These are phyloP conservation scores for Daldinia grandis DNA, from an alignment of 495 filamentous ascomycete species.

Conservation along the genomic window DNA sequence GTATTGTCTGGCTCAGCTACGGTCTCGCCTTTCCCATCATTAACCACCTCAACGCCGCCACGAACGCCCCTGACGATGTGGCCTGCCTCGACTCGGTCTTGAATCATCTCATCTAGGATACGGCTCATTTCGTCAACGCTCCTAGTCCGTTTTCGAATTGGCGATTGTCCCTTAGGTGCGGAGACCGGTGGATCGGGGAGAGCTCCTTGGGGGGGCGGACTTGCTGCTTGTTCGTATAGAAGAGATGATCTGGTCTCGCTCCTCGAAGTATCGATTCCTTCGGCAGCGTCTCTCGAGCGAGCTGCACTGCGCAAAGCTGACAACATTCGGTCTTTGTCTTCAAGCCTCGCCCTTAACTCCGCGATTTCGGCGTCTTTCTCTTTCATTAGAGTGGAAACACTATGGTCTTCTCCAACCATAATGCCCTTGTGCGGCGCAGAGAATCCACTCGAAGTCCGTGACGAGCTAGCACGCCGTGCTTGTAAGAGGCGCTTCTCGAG, in stretches of 20 bases:
- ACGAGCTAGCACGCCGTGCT: slow-evolving; percentile 89
- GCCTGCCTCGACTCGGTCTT: slow-evolving; percentile 78
- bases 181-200: slow-evolving; percentile 50
- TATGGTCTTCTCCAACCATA: slow-evolving; percentile 72
- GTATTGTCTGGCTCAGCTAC: slow-evolving; percentile 26
- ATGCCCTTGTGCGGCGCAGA: slow-evolving; percentile 63
- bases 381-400: slow-evolving; percentile 70
- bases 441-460: slow-evolving; percentile 78
- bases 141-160: slow-evolving; percentile 64
- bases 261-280: slow-evolving; percentile 54
- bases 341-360: slow-evolving; percentile 85
- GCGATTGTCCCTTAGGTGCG: slow-evolving; percentile 46
- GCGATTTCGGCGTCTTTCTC: slow-evolving; percentile 96
- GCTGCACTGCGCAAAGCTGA: slow-evolving; percentile 85
- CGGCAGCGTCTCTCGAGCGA: slow-evolving; percentile 87
- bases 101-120: slow-evolving; percentile 95
- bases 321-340: slow-evolving; percentile 97
- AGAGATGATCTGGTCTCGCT: slow-evolving; percentile 57
- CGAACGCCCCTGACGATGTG: slow-evolving; percentile 67
- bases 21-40: slow-evolving; percentile 43
- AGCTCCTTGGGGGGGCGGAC: slow-evolving; percentile 48
- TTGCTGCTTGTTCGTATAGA: slow-evolving; percentile 46
- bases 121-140: slow-evolving; percentile 88
- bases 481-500: slow-evolving; percentile 92
- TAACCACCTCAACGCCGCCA: slow-evolving; percentile 62